A percentile compares a stretch with the other conserved stretches of the same genome.
Evolutionary conservation across 148 eudicot species (phyloP).

Genomic region (Chenopodium formosanum): DNA sequence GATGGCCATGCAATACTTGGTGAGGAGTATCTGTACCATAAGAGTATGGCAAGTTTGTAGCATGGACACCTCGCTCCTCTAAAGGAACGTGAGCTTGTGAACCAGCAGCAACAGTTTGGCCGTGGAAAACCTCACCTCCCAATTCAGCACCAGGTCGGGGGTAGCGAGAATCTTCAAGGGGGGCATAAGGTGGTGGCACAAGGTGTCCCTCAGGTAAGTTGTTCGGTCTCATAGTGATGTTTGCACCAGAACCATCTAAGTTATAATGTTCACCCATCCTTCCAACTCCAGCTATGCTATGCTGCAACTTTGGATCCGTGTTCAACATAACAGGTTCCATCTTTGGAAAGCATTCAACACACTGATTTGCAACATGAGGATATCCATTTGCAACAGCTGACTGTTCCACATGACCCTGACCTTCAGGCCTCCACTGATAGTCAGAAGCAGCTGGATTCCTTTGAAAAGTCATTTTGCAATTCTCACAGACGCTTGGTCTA

Average conservation of each 20-base stretch:
- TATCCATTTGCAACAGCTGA: conserved; percentile 50
- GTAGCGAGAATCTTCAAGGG: conserved; percentile 52
- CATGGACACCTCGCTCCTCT: conserved; percentile 54
- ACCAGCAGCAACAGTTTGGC: conserved; percentile 45
- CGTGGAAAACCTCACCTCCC: conserved; percentile 58
- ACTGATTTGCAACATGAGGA: conserved; percentile 41
- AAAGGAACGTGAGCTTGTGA: conserved; percentile 52
- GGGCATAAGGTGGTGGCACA: conserved; percentile 40
- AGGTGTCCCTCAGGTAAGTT: conserved; percentile 44
- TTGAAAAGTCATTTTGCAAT: conserved; percentile 56
- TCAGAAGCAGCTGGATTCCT: conserved; percentile 57
- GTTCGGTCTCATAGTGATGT: conserved; percentile 36
- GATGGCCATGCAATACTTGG: conserved; percentile 53
- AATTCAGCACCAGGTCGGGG: conserved; percentile 52
- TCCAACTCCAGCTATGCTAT: conserved; percentile 54
- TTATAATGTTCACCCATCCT: conserved; percentile 56
- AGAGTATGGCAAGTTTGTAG: conserved; percentile 47
- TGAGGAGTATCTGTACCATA: conserved; percentile 58
- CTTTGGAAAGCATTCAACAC: conserved; percentile 58
- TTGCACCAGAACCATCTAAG: conserved; percentile 46
- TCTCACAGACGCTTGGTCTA: conserved; percentile 58
- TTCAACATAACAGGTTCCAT: conserved; percentile 54
- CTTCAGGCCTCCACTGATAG: conserved; percentile 60
- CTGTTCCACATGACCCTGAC: conserved; percentile 50
- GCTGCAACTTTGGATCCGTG: conserved; percentile 52